Base-by-base conservation (phyloP, 2,329 filamentous ascomycete genomes). In the Alternaria infectoria region DNA sequence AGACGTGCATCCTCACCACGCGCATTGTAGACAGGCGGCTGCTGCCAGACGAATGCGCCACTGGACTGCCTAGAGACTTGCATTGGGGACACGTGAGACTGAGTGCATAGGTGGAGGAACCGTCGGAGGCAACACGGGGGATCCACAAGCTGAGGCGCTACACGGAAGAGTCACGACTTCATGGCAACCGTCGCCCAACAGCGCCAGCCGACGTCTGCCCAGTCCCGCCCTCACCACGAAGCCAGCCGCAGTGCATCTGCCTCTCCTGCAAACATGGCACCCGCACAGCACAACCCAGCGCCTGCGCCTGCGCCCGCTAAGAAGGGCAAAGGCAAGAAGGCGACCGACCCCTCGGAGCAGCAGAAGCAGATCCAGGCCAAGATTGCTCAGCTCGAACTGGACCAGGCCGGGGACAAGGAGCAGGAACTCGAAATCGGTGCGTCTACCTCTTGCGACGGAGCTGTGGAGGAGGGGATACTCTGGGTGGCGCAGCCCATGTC, bases 341-440 rank as follows among this genome's bases (percentile, higher is more conserved):
- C 87, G 10, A 83, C 92, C 68, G 94, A 97, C 78, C 91, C 93
- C 19, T 92, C 89, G 73, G 96, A 98, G 81, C 93, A 94, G 50
- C 93, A 93, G 65, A 96, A 97, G 81, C 87, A 97, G 68, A 88
- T 99, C 55, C 91, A 94, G 67, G 93, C 94, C 66, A 93, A 96
- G 77, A 97, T 99, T 77, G 95, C 93, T 21, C 96, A 98, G 83
- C 85, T 99, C 62, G 96, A 99, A 81, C 91, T 93, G 67, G 94
- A 97, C 85, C 92, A 91, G 54, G 93, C 93, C 11, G 93, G 93
- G 63, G 94, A 97, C 79, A 97, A 96, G 81, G 95, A 97, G 72
- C 93, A 97, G 81, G 94, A 97, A 82, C 89, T 91, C 65, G 96
- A 98, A 84, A 97, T 99, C 79, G 93, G 93, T 97, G 73, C 60